phyloP scores from a whole-genome alignment of 768 basidiomycete genomes.

The Tricholoma hemisulphureum region DNA sequence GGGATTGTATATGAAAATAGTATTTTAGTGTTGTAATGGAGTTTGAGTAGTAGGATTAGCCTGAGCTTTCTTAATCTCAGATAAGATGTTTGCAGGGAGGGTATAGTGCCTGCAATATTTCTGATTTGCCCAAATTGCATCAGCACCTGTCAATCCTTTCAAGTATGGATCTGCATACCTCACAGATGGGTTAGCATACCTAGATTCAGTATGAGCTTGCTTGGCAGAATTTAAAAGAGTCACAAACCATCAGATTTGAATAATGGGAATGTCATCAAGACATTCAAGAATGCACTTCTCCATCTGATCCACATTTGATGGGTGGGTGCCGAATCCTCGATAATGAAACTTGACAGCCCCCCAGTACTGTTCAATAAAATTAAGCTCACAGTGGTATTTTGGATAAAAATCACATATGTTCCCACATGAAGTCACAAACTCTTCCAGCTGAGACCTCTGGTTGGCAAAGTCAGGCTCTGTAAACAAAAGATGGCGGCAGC shows the following conservation, averaged over 20 bases:
- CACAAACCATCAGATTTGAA: slow-evolving; percentile 19
- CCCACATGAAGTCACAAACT: slow-evolving; percentile 20
- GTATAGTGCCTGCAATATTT: background rate
- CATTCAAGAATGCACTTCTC: slow-evolving; percentile 25
- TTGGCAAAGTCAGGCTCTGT: slow-evolving; percentile 17
- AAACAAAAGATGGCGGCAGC: slow-evolving; percentile 15
- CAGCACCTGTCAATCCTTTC: background rate
- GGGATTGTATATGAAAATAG: background rate
- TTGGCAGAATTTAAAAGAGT: background rate
- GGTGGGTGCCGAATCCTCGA: slow-evolving; percentile 13
- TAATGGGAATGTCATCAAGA: slow-evolving; percentile 27
- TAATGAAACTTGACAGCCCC: slow-evolving; percentile 36
- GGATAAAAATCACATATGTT: slow-evolving; percentile 35
- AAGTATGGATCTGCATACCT: background rate
- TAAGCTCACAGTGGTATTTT: slow-evolving; percentile 30
- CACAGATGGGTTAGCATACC: background rate
- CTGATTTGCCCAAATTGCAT: background rate
- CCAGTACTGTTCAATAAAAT: slow-evolving; percentile 21
- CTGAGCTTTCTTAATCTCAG: background rate
- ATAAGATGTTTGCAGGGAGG: background rate
- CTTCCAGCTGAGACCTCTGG: slow-evolving; percentile 27
- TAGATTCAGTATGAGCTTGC: background rate
- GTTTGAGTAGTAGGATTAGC: too few relatives aligned
- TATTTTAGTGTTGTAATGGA: background rate
- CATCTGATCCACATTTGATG: slow-evolving; percentile 24